Evolutionary conservation across 371 early-diverging fungal genomes (phyloP), one percentile per base, ranked within the genome.

Genomic region (Actinomucor elegans): DNA sequence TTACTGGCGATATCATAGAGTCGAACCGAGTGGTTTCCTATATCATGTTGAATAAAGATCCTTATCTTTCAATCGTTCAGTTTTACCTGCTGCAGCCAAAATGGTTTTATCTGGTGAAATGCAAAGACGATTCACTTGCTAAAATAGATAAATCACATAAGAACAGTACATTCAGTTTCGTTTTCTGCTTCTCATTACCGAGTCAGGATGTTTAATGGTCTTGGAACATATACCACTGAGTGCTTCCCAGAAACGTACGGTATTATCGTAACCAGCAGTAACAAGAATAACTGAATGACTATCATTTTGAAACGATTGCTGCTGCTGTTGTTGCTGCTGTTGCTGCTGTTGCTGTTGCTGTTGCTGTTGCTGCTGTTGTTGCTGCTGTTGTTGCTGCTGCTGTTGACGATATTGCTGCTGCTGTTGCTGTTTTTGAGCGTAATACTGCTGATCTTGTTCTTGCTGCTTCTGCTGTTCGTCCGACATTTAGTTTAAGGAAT

Each of bases 211-310:
- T 55, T 93, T 94, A 62, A 97, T 94, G 4, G 97, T 94, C 48
- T 94, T 83, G 26, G 91, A 86, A 64, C 96, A 96, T 33, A 93
- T 91, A 37, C 97, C 97, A 57, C 89, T 91, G 29, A 94, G 75
- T 3, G 98, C 97, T 71, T 97, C 97, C 98, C 98, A 97, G 68
- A 97, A 94, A 21, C 96, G 89, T 70, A 97, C 94, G 21, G 94
- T 93, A 74, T 96, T 94, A 70, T 97, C 98, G 64, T 96, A 97
- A 0, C 94, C 94, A 8, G 95, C 95, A 12, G 98, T 94, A 26
- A 91, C 94, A 4, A 97, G 80, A 46, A 95, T 89, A 35, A 95
- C 97, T 1, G 89, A 86, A 44, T 80, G 87, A n/a, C 83, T 79
- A 34, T 85, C 85, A 57, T 78, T 77, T 43, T 71, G 73, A 28